Evolutionary conservation across 306 rosid genomes (phyloP), one percentile per base, ranked within the genome.

Genomic region (Gastrolobium villosum): DNA sequence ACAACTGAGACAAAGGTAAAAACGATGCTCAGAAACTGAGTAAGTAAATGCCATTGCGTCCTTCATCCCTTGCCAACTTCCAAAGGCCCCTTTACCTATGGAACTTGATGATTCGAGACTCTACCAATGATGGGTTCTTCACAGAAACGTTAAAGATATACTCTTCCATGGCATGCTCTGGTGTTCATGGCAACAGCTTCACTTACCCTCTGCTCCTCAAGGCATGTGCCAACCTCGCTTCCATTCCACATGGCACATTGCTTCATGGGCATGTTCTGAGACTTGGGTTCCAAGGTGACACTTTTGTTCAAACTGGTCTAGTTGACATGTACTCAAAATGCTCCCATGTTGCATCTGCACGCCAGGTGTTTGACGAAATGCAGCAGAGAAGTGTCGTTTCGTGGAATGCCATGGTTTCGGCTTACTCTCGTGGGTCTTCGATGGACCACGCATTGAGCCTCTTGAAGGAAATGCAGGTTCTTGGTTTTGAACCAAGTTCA

Each of bases 351-450:
- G 26, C 26, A 20, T 20, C 26, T 20, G 26, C 26, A 20, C 26
- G 82, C 37, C 53, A 3, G 10, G 70, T 90, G 79, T 92, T 90
- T 8, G 83, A 75, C 63, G 89, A 84, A 77, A 92, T 87, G 93
- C 73, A 55, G 7, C 81, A 65, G 0, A 87, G 88, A 81, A 92
- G 82, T 70, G 76, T 80, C 2, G 85, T 92, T 31, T 84, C 91
- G 3, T 92, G 91, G 91, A 92, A 92, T 2, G 55, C 94, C 72
- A 65, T 90, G 78, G 77, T 92, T 82, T 90, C 87, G 67, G 91
- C 87, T 70, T 88, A 90, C 32, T 77, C 80, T 53, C 89, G 77
- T 6, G 86, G 5, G 74, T 81, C 36, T 72, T 57, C 72, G 71
- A 78, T 86, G 76, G 83, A 84, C 10, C 70, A 65, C 79, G 82